Conservation (phyloP, 805 yeast species). For the Tetrapisispora iriomotensis region DNA sequence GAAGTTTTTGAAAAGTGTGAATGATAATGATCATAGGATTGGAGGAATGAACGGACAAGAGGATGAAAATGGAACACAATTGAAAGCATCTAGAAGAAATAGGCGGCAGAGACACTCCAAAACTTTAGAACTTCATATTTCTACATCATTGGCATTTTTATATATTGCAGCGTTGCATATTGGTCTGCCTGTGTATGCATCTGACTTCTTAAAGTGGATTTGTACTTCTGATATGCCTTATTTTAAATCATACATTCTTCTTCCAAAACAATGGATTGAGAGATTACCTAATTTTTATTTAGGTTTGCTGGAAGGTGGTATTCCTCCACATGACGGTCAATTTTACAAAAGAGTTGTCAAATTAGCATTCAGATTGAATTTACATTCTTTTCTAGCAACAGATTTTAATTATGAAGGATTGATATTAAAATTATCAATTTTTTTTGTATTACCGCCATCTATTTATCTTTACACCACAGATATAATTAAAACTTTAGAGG, state of each 20-base stretch:
- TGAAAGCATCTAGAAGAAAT: not conserved
- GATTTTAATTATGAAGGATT: conserved; percentile 12
- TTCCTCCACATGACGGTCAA: conserved; percentile 33
- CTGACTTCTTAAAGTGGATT: conserved; percentile 38
- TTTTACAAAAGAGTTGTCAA: conserved; percentile 26
- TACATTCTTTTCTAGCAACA: conserved; percentile 8
- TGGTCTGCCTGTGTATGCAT: conserved; percentile 40
- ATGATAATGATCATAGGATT: conserved; percentile 4
- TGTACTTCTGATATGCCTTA: conserved; percentile 41
- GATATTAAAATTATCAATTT: conserved; percentile 15
- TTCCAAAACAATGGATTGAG: conserved; percentile 33
- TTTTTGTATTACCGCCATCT: conserved; percentile 19
- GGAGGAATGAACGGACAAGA: conserved; percentile 8
- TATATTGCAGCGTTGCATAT: conserved; percentile 43
- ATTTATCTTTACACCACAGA: conserved; percentile 14
- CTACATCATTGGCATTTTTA: conserved; percentile 31
- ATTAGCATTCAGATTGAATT: conserved; percentile 6
- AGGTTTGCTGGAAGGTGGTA: conserved; percentile 32
- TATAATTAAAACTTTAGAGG: conserved; percentile 8
- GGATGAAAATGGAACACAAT: conserved; percentile 7
- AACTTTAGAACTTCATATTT: conserved; percentile 13
- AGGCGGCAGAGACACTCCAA: conserved; percentile 4
- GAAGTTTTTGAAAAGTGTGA: conserved; percentile 14
- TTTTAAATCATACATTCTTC: conserved; percentile 30
- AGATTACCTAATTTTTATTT: conserved; percentile 33